Evolutionary conservation across 306 rosid species (phyloP).

Genomic region (Purshia tridentata): DNA sequence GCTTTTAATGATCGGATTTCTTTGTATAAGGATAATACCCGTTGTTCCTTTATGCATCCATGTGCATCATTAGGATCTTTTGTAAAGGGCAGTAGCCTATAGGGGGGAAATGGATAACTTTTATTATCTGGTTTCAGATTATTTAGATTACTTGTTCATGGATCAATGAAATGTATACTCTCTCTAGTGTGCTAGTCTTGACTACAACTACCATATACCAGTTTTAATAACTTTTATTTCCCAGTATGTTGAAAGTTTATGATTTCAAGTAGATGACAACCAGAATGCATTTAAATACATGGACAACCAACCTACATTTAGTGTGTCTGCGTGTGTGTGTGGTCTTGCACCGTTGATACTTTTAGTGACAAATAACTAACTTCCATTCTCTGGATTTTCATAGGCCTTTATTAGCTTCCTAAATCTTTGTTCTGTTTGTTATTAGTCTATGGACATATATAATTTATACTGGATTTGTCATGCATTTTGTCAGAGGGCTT

Average conservation of each 20-base stretch:
- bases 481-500: constrained; percentile 53
- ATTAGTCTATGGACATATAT: background rate
- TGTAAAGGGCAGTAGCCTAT: background rate
- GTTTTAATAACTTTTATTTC: background rate
- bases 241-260: background rate
- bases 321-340: background rate
- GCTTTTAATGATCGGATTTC: background rate
- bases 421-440: background rate
- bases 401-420: constrained; percentile 1
- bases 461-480: constrained; percentile 21
- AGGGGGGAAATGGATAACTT: background rate
- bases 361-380: background rate
- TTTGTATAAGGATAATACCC: background rate
- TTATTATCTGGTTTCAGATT: background rate
- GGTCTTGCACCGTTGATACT: background rate
- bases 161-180: too few relatives aligned
- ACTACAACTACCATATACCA: background rate
- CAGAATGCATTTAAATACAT: background rate
- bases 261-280: background rate
- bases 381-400: background rate
- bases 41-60: background rate
- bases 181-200: background rate
- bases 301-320: background rate
- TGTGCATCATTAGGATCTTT: background rate
- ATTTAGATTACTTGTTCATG: background rate